Base-by-base conservation (phyloP, 108 stramenopile genomes). In the Aurantiochytrium sp. region DNA sequence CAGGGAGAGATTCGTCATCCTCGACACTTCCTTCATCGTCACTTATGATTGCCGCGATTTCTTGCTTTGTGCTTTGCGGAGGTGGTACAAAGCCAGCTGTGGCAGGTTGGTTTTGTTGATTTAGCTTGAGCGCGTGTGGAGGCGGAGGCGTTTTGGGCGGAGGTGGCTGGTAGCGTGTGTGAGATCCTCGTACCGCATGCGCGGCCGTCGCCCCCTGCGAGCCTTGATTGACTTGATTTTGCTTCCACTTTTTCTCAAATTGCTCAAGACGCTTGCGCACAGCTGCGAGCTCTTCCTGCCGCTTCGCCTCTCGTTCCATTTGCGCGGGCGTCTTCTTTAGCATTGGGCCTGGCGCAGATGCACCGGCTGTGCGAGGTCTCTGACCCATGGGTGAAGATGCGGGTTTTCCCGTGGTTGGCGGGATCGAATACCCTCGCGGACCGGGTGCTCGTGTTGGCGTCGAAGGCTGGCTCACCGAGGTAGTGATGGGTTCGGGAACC, bases 111-210 rank as follows among this genome's bases (percentile, higher is more conserved):
- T 57, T 1, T 16, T 57, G 55, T 16, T 57, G 55, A 57, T 14
- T 57, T 8, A 8, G 55, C 35, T 59, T 59, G 2, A 83, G 45
- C 49, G 51, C 45, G 51, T 83, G 76, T 28, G 45, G 76, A 6
- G 76, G 76, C 45, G 76, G 76, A 6, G 76, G 76, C 6, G 76
- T 83, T 35, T 83, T 83, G 45, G 76, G 76, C 8, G 76, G 76
- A 1, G 76, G 76, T 45, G 76, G 76, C 51, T 83, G 76, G 25
- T 21, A 53, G 16, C 76, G 76, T 3, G 45, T 53, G 19, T 53
- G 49, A 6, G 51, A 12, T 18, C 14, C 55, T 8, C 16, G 8
- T 57, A 57, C 16, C 55, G 55, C 35, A 2, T 35, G 35, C 35
- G 59, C 59, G n/a, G 19, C n/a, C n/a, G 59, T 23, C 59, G 59